Evolutionary conservation across 176 grass and related monocot genomes (phyloP).

Genomic region (Cenchrus purpureus): DNA sequence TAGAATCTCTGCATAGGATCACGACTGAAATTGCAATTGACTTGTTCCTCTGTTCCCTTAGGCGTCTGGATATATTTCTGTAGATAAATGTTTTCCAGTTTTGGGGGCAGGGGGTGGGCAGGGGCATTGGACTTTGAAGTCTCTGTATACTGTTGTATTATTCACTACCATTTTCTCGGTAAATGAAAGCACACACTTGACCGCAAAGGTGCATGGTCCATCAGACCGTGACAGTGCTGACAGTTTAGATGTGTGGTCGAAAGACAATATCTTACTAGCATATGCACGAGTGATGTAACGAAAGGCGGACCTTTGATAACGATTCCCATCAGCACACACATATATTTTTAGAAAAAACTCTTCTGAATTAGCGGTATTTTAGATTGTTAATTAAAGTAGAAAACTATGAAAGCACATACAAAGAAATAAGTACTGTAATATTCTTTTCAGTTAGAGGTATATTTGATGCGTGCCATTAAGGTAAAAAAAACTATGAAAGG

Average conservation of each 20-base stretch:
- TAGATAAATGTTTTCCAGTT: slow-evolving; percentile 45
- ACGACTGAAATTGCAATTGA: slow-evolving; percentile 32
- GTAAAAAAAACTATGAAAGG: background rate
- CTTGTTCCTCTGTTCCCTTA: slow-evolving; percentile 28
- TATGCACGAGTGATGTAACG: background rate
- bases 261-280: background rate
- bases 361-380: background rate
- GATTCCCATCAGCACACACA: background rate
- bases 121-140: background rate
- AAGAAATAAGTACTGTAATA: no score
- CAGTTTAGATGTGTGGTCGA: background rate
- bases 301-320: background rate
- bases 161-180: slow-evolving; percentile 33
- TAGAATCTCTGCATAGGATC: slow-evolving; percentile 45
- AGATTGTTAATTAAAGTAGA: background rate
- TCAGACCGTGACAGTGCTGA: background rate
- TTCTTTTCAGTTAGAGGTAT: no score
- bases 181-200: slow-evolving; percentile 40
- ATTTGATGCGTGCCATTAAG: no score
- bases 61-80: slow-evolving; percentile 43
- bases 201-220: slow-evolving; percentile 17
- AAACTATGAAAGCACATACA: no score
- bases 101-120: slow-evolving; percentile 13
- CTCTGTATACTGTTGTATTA: slow-evolving; percentile 42
- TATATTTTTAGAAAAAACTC: background rate